Evolutionary conservation across 768 basidiomycete species (phyloP).

Genomic region (Suillus luteus): DNA sequence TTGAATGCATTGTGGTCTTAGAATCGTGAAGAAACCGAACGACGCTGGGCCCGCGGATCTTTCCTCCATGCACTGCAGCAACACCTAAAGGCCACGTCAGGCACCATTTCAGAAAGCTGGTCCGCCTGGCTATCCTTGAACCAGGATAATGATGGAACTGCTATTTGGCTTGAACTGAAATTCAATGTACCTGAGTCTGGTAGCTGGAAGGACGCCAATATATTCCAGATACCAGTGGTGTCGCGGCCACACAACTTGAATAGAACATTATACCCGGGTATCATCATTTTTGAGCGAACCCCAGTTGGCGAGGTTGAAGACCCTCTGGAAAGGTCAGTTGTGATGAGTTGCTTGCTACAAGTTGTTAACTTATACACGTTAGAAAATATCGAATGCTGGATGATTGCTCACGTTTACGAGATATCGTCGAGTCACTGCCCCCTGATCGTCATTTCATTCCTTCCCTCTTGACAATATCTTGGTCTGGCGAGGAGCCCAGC

Average conservation of each 20-base stretch:
- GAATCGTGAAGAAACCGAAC: conserved; percentile 73
- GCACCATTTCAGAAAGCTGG: conserved; percentile 47
- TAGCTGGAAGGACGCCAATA: conserved; percentile 55
- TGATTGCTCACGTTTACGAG: conserved; percentile 70
- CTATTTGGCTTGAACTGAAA: conserved; percentile 80
- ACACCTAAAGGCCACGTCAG: conserved; percentile 39
- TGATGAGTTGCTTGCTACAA: not conserved
- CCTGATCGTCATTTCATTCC: conserved; percentile 60
- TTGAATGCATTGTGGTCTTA: conserved; percentile 28
- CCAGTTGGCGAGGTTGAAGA: conserved; percentile 63
- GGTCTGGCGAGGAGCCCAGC: conserved; percentile 50
- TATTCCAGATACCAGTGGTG: conserved; percentile 62
- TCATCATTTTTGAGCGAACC: conserved; percentile 77
- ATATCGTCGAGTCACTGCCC: conserved; percentile 58
- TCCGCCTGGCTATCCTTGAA: conserved; percentile 76
- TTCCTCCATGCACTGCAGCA: conserved; percentile 48
- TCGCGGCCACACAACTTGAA: conserved; percentile 19
- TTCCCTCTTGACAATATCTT: conserved; percentile 60
- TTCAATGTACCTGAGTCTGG: conserved; percentile 70
- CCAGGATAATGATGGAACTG: conserved; percentile 70
- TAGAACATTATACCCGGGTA: conserved; percentile 50
- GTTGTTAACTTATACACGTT: conserved; percentile 10
- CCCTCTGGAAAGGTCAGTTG: conserved; percentile 64
- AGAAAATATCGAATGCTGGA: conserved; percentile 75
- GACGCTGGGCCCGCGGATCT: conserved; percentile 74